These are phyloP conservation scores for Phytophthora pseudosyringae DNA, from an alignment of 352 stramenopile genomes.

Conservation along the genomic window DNA sequence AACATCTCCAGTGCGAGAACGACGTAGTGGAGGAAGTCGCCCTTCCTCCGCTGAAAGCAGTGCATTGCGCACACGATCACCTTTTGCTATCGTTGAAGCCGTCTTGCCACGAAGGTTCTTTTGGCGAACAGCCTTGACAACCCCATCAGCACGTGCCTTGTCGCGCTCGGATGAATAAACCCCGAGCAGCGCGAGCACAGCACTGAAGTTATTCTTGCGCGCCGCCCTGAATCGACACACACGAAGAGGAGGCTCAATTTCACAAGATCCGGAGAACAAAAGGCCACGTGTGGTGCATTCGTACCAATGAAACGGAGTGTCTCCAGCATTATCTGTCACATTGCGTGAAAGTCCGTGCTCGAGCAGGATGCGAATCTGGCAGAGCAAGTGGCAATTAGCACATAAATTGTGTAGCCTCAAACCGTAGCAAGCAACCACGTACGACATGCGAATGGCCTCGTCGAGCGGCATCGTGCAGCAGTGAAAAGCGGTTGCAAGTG, in stretches of 20 bases:
- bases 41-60: conserved; percentile 64
- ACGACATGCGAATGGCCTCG: conserved; percentile 62
- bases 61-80: conserved; percentile 45
- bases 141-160: conserved; percentile 32
- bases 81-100: conserved; percentile 47
- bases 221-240: conserved; percentile 47
- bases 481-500: conserved; percentile 62
- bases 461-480: conserved; percentile 70
- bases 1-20: conserved; percentile 14
- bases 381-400: conserved; percentile 4
- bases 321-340: conserved; percentile 51
- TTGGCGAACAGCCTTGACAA: conserved; percentile 41
- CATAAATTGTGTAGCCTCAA: not conserved
- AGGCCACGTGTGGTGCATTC: not conserved
- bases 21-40: conserved; percentile 37
- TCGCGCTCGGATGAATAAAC: conserved; percentile 41
- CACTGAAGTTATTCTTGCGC: conserved; percentile 66
- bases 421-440: not conserved
- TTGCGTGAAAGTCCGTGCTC: conserved; percentile 49
- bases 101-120: conserved; percentile 62
- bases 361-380: conserved; percentile 58
- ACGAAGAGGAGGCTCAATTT: not conserved
- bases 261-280: not conserved
- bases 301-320: conserved; percentile 77
- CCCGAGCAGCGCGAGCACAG: conserved; percentile 54